A percentile compares a stretch with the other conserved stretches of the same genome.
Conservation (phyloP, 2,329 filamentous ascomycete genomes). For the Zopfia rhizophila region DNA sequence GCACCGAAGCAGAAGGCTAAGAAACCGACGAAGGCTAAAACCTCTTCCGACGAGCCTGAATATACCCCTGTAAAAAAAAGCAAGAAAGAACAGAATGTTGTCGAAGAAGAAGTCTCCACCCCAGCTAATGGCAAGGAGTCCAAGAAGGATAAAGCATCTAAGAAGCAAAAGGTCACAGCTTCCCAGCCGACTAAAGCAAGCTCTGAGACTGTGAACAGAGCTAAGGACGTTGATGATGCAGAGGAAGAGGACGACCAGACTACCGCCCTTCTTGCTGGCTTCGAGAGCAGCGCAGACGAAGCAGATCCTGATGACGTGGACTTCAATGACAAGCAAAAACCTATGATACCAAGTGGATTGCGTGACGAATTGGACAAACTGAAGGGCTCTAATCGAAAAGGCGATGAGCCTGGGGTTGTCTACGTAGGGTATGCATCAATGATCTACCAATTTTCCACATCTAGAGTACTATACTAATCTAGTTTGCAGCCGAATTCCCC, state of each 20-base stretch:
- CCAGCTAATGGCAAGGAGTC: slow-evolving; percentile 29
- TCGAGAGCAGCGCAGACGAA: slow-evolving; percentile 59
- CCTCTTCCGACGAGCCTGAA: background rate
- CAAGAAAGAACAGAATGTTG: slow-evolving; percentile 4
- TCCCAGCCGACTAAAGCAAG: slow-evolving; percentile 16
- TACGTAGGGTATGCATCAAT: slow-evolving; percentile 76
- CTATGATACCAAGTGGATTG: slow-evolving; percentile 42
- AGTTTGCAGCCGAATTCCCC: slow-evolving; percentile 74
- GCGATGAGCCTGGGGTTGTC: slow-evolving; percentile 77
- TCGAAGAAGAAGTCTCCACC: slow-evolving; percentile 39
- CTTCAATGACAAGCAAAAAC: slow-evolving; percentile 51
- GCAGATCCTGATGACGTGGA: slow-evolving; percentile 51
- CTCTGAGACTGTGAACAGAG: slow-evolving; percentile 20
- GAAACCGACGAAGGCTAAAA: slow-evolving; percentile 25
- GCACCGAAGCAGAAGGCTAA: slow-evolving; percentile 34
- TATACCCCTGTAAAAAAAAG: background rate
- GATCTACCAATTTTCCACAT: background rate
- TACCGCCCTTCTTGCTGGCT: slow-evolving; percentile 62
- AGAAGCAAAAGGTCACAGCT: slow-evolving; percentile 13
- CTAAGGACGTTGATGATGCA: slow-evolving; percentile 38
- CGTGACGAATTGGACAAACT: slow-evolving; percentile 59
- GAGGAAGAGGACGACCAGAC: slow-evolving; percentile 58
- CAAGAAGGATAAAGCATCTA: slow-evolving; percentile 32
- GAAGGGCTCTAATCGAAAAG: slow-evolving; percentile 61
- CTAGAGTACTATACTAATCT: background rate